A percentile compares a stretch with the other conserved stretches of the same genome.
Evolutionary conservation across 2,329 filamentous ascomycete species (phyloP).

Genomic region (Triangularia setosa): DNA sequence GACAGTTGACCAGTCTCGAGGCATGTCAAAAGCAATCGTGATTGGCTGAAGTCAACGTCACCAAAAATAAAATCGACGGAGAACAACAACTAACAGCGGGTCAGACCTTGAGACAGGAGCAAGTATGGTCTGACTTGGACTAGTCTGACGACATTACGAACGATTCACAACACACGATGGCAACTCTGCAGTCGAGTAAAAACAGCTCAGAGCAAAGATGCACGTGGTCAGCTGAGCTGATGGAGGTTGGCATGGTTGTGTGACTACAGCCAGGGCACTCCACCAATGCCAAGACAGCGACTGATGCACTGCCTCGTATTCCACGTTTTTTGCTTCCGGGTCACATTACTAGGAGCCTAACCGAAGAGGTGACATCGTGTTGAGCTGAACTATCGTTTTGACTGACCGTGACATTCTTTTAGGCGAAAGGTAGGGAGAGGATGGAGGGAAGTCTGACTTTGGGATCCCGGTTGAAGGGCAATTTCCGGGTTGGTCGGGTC

Average conservation of each 20-base stretch:
- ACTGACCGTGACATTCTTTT: not conserved
- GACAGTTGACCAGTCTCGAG: not conserved
- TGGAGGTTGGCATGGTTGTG: not conserved
- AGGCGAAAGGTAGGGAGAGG: not conserved
- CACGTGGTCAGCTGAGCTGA: not conserved
- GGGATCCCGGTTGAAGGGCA: not conserved
- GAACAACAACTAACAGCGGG: not conserved
- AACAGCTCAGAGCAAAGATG: not conserved
- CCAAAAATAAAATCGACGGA: not conserved
- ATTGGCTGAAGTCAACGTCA: not conserved
- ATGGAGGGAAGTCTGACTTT: not conserved
- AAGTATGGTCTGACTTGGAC: not conserved
- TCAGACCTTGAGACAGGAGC: not conserved
- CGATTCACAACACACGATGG: not conserved
- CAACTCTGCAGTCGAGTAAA: not conserved
- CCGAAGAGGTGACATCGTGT: not conserved
- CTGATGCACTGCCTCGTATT: not conserved
- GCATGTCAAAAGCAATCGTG: not conserved
- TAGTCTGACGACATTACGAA: not conserved
- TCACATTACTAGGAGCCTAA: not conserved
- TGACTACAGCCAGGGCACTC: not conserved
- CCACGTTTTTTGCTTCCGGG: not conserved
- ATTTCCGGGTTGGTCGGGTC: not conserved
- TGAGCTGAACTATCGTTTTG: not conserved
- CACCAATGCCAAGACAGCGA: not conserved